Conservation (phyloP, 495 filamentous ascomycete species). For the Neurospora hispaniola region DNA sequence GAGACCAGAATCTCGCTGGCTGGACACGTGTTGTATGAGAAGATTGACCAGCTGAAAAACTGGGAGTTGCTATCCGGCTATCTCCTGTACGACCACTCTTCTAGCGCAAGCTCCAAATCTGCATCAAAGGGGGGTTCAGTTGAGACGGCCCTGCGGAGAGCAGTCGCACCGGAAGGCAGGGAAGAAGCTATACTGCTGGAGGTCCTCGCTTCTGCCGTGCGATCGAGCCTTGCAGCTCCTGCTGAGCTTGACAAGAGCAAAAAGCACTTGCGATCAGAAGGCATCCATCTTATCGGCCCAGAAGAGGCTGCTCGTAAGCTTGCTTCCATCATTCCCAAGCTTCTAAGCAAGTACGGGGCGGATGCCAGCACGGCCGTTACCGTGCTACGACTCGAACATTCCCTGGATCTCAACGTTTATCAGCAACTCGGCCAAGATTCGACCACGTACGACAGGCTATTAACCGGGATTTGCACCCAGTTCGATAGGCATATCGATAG, state of each 20-base stretch:
- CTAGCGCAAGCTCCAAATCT: slow-evolving; percentile 32
- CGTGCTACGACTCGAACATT: slow-evolving; percentile 78
- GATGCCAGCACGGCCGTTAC: slow-evolving; percentile 74
- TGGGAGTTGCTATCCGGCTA: slow-evolving; percentile 89
- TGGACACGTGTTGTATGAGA: slow-evolving; percentile 72
- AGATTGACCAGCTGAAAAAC: slow-evolving; percentile 63
- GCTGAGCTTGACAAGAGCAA: slow-evolving; percentile 53
- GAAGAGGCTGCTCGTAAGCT: slow-evolving; percentile 67
- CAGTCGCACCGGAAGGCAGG: slow-evolving; percentile 60
- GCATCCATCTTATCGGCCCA: slow-evolving; percentile 42
- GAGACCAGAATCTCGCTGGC: slow-evolving; percentile 81
- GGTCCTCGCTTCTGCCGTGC: slow-evolving; percentile 70
- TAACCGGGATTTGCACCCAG: slow-evolving; percentile 90
- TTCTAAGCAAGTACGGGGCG: slow-evolving; percentile 86
- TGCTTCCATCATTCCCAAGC: slow-evolving; percentile 65
- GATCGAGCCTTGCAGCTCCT: slow-evolving; percentile 48
- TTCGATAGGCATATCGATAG: slow-evolving; percentile 84
- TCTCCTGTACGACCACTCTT: slow-evolving; percentile 82
- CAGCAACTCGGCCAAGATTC: slow-evolving; percentile 81
- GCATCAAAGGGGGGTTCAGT: slow-evolving; percentile 31
- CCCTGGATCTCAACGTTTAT: slow-evolving; percentile 78
- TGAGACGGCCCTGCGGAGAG: slow-evolving; percentile 46
- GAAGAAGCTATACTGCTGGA: slow-evolving; percentile 83
- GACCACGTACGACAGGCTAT: slow-evolving; percentile 64
- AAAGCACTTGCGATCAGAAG: slow-evolving; percentile 48